Conservation (phyloP, 1,284 basidiomycete species). For the Jaminaea rosea region DNA sequence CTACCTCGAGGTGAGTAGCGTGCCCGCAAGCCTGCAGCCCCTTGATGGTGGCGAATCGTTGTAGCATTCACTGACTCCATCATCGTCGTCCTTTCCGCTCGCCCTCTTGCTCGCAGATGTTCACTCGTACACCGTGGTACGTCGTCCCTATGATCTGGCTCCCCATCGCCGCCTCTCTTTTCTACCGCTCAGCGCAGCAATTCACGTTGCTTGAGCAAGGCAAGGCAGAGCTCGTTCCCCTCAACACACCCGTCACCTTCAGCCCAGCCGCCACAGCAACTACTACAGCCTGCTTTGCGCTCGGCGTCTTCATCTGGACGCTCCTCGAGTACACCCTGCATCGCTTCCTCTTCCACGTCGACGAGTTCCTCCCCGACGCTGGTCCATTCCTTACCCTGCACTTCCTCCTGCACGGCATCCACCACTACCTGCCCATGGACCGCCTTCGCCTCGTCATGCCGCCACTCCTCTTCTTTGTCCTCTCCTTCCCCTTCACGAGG, state of each 20-base stretch:
- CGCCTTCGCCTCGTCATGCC: slow-evolving; percentile 88
- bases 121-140: slow-evolving; percentile 87
- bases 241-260: slow-evolving; percentile 3
- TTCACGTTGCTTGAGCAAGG: slow-evolving; percentile 50
- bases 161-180: slow-evolving; percentile 74
- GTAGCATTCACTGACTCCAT: too few relatives aligned
- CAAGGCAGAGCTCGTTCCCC: slow-evolving; percentile 13
- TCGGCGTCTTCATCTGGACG: slow-evolving; percentile 87
- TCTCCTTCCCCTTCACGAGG: slow-evolving; percentile 79
- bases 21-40: too few relatives aligned
- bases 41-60: too few relatives aligned
- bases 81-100: too few relatives aligned
- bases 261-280: slow-evolving; percentile 21
- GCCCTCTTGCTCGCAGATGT: too few relatives aligned
- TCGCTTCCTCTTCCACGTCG: slow-evolving; percentile 95
- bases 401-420: slow-evolving; percentile 89
- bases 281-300: slow-evolving; percentile 59
- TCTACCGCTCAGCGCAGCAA: slow-evolving; percentile 69
- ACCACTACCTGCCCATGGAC: slow-evolving; percentile 97
- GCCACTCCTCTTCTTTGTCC: slow-evolving; percentile 67
- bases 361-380: slow-evolving; percentile 75
- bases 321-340: slow-evolving; percentile 90
- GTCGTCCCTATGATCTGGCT: slow-evolving; percentile 86
- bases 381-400: slow-evolving; percentile 74
- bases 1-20: too few relatives aligned